Percentiles rank a stretch among this genome's conserved stretches.
phyloP scores from a whole-genome alignment of 352 stramenopile species.

The Phytopythium mirpurense region DNA sequence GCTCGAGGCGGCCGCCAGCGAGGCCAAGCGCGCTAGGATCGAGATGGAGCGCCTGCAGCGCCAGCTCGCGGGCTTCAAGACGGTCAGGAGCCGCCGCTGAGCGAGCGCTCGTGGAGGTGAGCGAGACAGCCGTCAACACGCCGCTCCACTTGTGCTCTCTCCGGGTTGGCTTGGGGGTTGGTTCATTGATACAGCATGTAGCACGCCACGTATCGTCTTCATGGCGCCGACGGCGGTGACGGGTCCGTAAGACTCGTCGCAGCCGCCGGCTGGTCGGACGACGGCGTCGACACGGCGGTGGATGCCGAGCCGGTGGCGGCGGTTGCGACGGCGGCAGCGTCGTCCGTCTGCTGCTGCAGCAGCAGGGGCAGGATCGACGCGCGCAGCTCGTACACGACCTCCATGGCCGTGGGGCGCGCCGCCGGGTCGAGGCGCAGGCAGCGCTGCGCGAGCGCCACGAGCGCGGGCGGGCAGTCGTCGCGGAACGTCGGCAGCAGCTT shows the following conservation, averaged over 20 bases:
- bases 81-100: not conserved
- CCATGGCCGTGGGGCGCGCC: slow-evolving; percentile 57
- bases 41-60: not conserved
- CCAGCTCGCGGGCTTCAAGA: not conserved
- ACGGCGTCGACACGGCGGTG: slow-evolving; percentile 2
- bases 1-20: not conserved
- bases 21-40: slow-evolving; percentile 2
- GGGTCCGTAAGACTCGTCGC: not conserved
- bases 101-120: too few relatives aligned
- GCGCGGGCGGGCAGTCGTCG: slow-evolving; percentile 45
- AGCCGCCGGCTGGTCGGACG: not conserved
- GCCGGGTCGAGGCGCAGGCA: slow-evolving; percentile 61
- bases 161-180: too few relatives aligned
- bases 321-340: not conserved
- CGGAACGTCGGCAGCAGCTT: slow-evolving; percentile 72
- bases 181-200: slow-evolving; percentile 2
- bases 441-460: slow-evolving; percentile 48
- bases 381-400: slow-evolving; percentile 61
- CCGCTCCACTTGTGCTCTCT: not conserved
- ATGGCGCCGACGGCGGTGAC: not conserved
- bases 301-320: slow-evolving; percentile 2
- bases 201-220: too few relatives aligned
- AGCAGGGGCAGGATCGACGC: slow-evolving; percentile 44
- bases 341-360: slow-evolving; percentile 17
- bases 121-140: not conserved